phyloP scores from a whole-genome alignment of 805 yeast genomes.

The Dipodascopsis uninucleata region DNA sequence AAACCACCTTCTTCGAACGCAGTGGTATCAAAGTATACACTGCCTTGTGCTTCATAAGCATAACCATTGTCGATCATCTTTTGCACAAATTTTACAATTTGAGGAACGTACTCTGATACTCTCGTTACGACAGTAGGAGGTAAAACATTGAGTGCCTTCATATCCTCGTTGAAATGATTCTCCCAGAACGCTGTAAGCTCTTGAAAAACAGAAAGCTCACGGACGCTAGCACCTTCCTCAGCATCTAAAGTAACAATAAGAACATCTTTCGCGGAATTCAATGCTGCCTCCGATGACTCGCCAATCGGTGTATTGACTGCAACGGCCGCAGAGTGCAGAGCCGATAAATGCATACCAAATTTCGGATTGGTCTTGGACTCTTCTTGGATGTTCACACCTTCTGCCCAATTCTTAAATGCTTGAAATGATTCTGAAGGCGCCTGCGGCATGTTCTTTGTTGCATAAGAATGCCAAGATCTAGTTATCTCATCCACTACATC shows the following conservation, averaged over 20 bases:
- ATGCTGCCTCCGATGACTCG: constrained; percentile 38
- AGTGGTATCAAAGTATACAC: constrained; percentile 91
- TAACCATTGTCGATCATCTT: constrained; percentile 73
- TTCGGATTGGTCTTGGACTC: constrained; percentile 67
- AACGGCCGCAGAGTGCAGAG: constrained; percentile 51
- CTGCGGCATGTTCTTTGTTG: constrained; percentile 48
- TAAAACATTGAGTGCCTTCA: constrained; percentile 77
- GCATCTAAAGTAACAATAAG: constrained; percentile 69
- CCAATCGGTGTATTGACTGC: constrained; percentile 40
- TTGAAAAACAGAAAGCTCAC: constrained; percentile 79
- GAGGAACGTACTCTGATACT: constrained; percentile 93
- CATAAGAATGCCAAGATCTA: constrained; percentile 48
- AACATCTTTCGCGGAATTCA: constrained; percentile 63
- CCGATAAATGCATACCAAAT: constrained; percentile 75
- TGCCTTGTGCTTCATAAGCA: constrained; percentile 77
- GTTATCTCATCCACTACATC: constrained; percentile 43
- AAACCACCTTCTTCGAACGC: constrained; percentile 66
- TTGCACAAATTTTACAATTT: constrained; percentile 75
- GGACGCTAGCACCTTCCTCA: constrained; percentile 68
- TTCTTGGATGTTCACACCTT: constrained; percentile 47
- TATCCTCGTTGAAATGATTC: constrained; percentile 74
- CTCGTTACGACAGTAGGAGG: constrained; percentile 86
- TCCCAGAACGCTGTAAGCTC: constrained; percentile 90
- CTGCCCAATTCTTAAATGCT: constrained; percentile 51
- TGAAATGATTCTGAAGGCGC: constrained; percentile 31